phyloP scores from a whole-genome alignment of 805 yeast species.

The Pichia ethanolica region DNA sequence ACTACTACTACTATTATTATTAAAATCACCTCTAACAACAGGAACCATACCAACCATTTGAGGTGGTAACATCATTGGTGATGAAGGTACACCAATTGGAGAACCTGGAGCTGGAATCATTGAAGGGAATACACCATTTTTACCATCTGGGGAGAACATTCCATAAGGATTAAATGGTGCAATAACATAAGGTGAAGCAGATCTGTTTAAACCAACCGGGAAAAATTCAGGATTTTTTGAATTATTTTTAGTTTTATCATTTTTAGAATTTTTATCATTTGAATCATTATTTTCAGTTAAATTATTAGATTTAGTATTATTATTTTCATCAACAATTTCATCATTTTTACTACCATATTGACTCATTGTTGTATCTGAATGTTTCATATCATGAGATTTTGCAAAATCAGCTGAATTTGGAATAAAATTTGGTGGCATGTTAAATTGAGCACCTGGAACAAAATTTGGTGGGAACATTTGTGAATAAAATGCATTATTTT shows the following conservation, averaged over 20 bases:
- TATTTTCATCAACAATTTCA: constrained; percentile 1
- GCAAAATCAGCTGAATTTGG: background rate
- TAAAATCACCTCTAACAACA: background rate
- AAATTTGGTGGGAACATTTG: constrained; percentile 26
- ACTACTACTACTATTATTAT: background rate
- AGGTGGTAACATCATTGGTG: constrained; percentile 6
- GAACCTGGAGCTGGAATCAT: constrained; percentile 17
- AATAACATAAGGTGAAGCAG: constrained; percentile 36
- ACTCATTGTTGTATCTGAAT: constrained; percentile 7
- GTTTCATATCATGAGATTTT: constrained; percentile 3
- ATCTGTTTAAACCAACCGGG: constrained; percentile 20
- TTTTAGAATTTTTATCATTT: background rate
- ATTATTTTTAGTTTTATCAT: background rate
- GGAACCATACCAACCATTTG: constrained; percentile 10
- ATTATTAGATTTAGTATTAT: background rate
- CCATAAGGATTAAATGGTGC: constrained; percentile 46
- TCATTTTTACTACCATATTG: constrained; percentile 4
- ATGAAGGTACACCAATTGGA: constrained; percentile 16
- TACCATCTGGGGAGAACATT: constrained; percentile 11
- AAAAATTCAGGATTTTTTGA: constrained; percentile 9
- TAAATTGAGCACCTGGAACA: constrained; percentile 20
- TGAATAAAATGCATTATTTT: constrained; percentile 29
- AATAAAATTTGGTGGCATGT: background rate
- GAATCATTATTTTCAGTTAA: background rate
- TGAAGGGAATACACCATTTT: constrained; percentile 10